Evolutionary conservation across 129 eudicot species (phyloP).

Genomic region (Dittrichia graveolens): DNA sequence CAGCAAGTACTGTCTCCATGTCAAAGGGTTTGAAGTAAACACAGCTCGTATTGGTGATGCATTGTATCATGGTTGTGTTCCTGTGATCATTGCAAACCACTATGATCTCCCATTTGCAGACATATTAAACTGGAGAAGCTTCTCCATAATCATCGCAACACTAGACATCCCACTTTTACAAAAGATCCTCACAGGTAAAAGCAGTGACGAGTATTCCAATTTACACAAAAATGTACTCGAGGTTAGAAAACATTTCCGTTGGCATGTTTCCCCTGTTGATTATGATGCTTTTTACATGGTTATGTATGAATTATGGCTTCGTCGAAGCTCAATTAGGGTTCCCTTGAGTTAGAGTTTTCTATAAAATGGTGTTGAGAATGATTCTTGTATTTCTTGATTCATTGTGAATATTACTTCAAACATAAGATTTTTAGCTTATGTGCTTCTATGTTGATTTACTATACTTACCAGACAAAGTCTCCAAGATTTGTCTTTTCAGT

Average conservation of each 20-base stretch:
- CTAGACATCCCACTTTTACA: constrained; percentile 71
- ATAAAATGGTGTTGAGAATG: neutral
- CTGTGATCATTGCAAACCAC: constrained; percentile 79
- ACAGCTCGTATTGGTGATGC: constrained; percentile 93
- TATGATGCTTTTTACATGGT: constrained; percentile 80
- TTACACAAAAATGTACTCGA: constrained; percentile 59
- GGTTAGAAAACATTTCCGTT: constrained; percentile 75
- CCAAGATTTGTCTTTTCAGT: neutral
- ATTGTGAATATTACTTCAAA: constrained; percentile 23
- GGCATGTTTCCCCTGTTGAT: constrained; percentile 68
- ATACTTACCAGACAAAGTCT: neutral
- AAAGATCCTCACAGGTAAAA: constrained; percentile 50
- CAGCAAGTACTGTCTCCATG: constrained; percentile 86
- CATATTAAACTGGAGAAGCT: constrained; percentile 79
- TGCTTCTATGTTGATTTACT: neutral
- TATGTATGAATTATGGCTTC: constrained; percentile 89
- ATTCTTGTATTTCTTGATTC: constrained; percentile 32
- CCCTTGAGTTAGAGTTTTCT: constrained; percentile 23
- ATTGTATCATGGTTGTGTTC: constrained; percentile 77
- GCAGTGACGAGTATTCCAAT: constrained; percentile 42
- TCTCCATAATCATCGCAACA: constrained; percentile 66
- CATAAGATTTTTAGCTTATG: constrained; percentile 4
- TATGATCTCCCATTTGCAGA: constrained; percentile 87
- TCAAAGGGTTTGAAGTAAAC: constrained; percentile 88
- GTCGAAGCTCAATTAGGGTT: constrained; percentile 60